These are phyloP conservation scores for Suhomyces prunicola DNA, from an alignment of 805 yeast species.

Conservation along the genomic window DNA sequence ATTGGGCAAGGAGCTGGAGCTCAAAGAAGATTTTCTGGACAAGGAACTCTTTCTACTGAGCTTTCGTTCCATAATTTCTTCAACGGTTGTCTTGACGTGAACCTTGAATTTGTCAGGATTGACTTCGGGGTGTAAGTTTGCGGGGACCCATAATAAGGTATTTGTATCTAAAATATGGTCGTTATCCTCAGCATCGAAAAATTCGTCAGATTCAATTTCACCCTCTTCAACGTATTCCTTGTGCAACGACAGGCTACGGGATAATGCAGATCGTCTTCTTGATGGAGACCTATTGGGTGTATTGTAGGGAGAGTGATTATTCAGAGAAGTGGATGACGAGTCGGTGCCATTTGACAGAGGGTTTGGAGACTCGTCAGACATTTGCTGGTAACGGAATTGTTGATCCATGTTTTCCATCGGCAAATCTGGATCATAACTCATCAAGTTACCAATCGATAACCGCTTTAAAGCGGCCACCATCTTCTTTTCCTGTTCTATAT, in stretches of 20 bases:
- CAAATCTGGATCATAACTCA: conserved; percentile 68
- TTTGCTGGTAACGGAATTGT: conserved; percentile 23
- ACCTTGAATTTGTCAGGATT: conserved; percentile 82
- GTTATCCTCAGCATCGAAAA: conserved; percentile 18
- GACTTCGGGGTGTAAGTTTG: conserved; percentile 88
- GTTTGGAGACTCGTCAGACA: not conserved
- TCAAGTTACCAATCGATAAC: conserved; percentile 61
- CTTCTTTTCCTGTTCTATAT: conserved; percentile 70
- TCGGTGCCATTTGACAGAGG: not conserved
- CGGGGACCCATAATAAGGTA: conserved; percentile 89
- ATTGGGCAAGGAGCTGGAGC: conserved; percentile 4
- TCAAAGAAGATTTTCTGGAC: conserved; percentile 17
- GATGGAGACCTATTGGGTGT: not conserved
- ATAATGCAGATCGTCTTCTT: conserved; percentile 8
- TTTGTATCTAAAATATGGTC: conserved; percentile 26
- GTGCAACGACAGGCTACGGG: conserved; percentile 4
- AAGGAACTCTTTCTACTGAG: conserved; percentile 23
- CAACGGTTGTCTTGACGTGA: conserved; percentile 60
- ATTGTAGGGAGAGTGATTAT: conserved; percentile 1
- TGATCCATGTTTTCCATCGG: conserved; percentile 42
- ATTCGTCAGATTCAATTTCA: conserved; percentile 10
- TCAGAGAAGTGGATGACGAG: not conserved
- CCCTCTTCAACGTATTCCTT: conserved; percentile 3
- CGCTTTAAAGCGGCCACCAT: conserved; percentile 73
- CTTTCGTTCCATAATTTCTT: conserved; percentile 45